phyloP scores from a whole-genome alignment of 2,329 filamentous ascomycete genomes.

The Xylaria sp. region DNA sequence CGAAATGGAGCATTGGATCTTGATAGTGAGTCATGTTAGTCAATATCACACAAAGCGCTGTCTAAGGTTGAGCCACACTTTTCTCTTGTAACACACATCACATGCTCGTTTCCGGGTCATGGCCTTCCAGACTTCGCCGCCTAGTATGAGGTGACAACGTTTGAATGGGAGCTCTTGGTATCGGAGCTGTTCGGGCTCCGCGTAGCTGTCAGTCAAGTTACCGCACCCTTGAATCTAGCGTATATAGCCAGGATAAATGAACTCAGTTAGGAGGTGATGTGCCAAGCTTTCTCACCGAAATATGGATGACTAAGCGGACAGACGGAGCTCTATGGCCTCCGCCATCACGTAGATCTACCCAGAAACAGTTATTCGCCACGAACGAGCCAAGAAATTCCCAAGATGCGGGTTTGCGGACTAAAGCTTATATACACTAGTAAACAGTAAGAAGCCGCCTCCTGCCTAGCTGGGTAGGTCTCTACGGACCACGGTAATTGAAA shows the following conservation, averaged over 20 bases:
- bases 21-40: constrained; percentile 4
- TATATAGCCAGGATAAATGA: not conserved
- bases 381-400: not conserved
- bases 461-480: not conserved
- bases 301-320: not conserved
- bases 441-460: not conserved
- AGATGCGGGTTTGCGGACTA: not conserved
- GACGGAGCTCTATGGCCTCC: not conserved
- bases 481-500: not conserved
- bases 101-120: constrained; percentile 32
- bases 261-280: not conserved
- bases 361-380: not conserved
- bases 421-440: not conserved
- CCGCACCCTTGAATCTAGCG: constrained; percentile 34
- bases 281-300: not conserved
- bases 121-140: not conserved
- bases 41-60: not conserved
- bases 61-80: constrained; percentile 4
- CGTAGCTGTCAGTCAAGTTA: not conserved
- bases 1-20: constrained; percentile 24
- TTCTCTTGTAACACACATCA: constrained; percentile 31
- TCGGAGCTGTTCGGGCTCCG: constrained; percentile 24
- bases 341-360: not conserved
- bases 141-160: not conserved
- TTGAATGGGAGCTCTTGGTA: not conserved